Conservation (phyloP, 208 protist genomes). For the Leptomonas seymouri region DNA sequence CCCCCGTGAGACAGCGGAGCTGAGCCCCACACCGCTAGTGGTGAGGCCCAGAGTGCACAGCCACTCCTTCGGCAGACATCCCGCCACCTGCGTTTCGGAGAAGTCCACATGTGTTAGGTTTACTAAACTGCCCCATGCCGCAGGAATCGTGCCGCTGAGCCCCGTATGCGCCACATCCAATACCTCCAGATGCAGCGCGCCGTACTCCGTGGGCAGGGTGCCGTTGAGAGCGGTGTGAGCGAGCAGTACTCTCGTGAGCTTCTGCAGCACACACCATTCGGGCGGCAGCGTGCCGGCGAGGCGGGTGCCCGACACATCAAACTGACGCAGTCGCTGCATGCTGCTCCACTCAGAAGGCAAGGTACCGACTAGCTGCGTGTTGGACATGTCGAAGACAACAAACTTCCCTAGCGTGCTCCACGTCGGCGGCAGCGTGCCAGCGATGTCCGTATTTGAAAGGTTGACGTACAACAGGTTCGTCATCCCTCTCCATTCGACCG, state of each 20-base stretch:
- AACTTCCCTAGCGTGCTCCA: no score
- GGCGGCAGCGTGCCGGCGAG: background rate
- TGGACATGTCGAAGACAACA: no score
- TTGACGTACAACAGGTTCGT: no score
- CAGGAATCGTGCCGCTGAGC: conserved; percentile 4
- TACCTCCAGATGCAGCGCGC: no score
- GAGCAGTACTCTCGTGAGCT: background rate
- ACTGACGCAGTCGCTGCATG: background rate
- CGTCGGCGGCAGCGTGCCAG: no score
- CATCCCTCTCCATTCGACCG: no score
- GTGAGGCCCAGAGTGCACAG: background rate
- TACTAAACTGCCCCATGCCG: background rate
- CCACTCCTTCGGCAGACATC: conserved; percentile 11
- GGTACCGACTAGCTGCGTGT: no score
- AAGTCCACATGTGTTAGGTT: background rate
- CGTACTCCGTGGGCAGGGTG: background rate
- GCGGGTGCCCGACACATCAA: background rate
- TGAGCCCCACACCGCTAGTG: background rate
- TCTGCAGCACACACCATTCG: background rate
- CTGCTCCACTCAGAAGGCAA: background rate
- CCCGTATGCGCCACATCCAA: background rate
- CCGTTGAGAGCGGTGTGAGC: background rate
- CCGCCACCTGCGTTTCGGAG: background rate
- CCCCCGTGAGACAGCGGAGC: background rate
- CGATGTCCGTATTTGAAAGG: no score